A percentile compares a stretch with the other conserved stretches of the same genome.
These are phyloP conservation scores for Stephania yunnanensis DNA, from an alignment of 164 flowering plant genomes.

Conservation along the genomic window DNA sequence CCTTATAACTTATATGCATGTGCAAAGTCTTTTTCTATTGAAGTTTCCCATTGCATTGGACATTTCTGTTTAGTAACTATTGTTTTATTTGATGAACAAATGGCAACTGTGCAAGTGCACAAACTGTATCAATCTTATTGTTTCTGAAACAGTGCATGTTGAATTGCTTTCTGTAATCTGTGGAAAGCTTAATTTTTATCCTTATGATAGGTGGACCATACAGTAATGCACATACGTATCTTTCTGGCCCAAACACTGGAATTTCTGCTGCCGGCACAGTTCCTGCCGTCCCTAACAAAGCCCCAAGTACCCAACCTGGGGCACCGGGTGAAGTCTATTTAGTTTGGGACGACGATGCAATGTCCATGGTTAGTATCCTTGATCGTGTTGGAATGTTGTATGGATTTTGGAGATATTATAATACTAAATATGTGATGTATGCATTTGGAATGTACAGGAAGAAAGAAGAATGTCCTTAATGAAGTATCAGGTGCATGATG, in stretches of 20 bases:
- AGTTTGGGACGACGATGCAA: conserved; percentile 98
- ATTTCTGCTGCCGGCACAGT: conserved; percentile 98
- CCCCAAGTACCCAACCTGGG: conserved; percentile 54
- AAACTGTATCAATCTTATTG: not conserved
- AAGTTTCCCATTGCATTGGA: not conserved
- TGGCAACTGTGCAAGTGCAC: not conserved
- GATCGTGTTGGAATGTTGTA: not conserved
- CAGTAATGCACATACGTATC: conserved; percentile 71
- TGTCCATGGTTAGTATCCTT: conserved; percentile 83
- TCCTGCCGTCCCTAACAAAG: conserved; percentile 88
- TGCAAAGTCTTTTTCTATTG: not conserved
- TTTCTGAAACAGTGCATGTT: not conserved
- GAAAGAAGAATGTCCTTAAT: conserved; percentile 89
- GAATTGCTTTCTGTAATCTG: not conserved
- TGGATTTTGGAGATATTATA: not conserved
- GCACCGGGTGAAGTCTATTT: conserved; percentile 80
- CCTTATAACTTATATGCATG: no score
- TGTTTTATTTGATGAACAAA: not conserved
- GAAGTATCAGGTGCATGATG: conserved; percentile 99
- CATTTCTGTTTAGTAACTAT: not conserved
- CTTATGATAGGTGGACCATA: conserved; percentile 33
- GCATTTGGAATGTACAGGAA: conserved; percentile 49
- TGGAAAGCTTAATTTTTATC: not conserved
- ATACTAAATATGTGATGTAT: not conserved
- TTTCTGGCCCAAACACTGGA: conserved; percentile 95